A percentile compares a stretch with the other conserved stretches of the same genome.
phyloP scores from a whole-genome alignment of 106 monocot species.

The Gastrodia elata region DNA sequence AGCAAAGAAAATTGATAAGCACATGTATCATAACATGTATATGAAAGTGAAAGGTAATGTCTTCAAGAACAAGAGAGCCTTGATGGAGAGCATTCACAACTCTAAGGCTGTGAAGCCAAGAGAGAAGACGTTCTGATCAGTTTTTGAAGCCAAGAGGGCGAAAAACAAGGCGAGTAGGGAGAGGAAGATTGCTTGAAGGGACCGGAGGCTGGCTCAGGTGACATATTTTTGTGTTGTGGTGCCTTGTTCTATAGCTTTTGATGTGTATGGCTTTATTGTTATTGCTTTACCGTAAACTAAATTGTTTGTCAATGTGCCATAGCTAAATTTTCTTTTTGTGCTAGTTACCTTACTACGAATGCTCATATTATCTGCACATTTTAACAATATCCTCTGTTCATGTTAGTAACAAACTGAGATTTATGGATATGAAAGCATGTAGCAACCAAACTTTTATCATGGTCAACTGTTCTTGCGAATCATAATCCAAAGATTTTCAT shows the following conservation, averaged over 20 bases:
- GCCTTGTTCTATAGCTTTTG: not conserved
- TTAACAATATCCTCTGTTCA: not conserved
- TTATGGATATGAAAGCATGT: not conserved
- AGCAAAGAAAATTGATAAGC: conserved; percentile 35
- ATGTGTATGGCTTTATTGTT: not conserved
- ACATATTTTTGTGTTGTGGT: conserved; percentile 2
- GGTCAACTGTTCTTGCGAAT: not conserved
- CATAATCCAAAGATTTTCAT: not conserved
- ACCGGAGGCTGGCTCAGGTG: conserved; percentile 28
- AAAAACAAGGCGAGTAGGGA: conserved; percentile 38
- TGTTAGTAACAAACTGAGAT: not conserved
- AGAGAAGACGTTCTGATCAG: conserved; percentile 33
- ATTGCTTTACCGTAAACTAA: not conserved
- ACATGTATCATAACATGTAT: conserved; percentile 42
- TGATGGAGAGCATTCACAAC: conserved; percentile 42
- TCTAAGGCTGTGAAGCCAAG: conserved; percentile 34
- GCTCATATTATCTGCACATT: not conserved
- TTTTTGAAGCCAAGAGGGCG: conserved; percentile 37
- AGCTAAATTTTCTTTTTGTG: not conserved
- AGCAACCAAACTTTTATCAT: not conserved
- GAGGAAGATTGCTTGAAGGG: conserved; percentile 25
- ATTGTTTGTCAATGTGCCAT: not conserved
- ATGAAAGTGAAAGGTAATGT: conserved; percentile 45
- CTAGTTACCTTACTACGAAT: not conserved
- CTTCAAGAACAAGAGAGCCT: conserved; percentile 36